phyloP scores from a whole-genome alignment of 2,329 filamentous ascomycete species.

The Trichoderma brevicompactum region DNA sequence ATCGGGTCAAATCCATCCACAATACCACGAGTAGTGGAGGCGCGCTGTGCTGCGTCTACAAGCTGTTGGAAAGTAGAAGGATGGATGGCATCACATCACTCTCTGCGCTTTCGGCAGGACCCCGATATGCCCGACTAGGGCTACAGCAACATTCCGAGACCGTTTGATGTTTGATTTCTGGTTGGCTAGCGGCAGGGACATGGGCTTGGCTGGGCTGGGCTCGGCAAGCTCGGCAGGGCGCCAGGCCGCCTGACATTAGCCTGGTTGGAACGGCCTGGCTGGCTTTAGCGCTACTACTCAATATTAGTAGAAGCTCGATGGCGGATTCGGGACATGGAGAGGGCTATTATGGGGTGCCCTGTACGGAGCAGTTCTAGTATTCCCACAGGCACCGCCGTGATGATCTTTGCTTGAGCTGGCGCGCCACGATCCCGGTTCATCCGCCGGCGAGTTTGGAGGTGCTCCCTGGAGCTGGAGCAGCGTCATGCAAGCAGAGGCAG shows the following conservation, averaged over 20 bases:
- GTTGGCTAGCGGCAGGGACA: neutral
- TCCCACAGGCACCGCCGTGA: neutral
- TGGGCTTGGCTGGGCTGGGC: constrained; percentile 10
- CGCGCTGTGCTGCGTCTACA: neutral
- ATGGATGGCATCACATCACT: neutral
- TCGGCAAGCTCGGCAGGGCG: constrained; percentile 27
- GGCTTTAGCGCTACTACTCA: constrained; percentile 2
- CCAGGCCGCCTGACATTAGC: constrained; percentile 10
- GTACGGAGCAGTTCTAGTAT: neutral
- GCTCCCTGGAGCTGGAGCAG: neutral
- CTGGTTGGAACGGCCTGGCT: neutral
- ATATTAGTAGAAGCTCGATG: constrained; percentile 1
- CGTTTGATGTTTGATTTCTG: constrained; percentile 1
- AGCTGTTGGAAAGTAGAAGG: neutral
- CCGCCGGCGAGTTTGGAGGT: neutral
- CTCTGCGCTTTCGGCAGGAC: neutral
- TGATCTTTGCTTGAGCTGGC: neutral
- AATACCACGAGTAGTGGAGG: too few relatives aligned
- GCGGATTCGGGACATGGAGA: neutral
- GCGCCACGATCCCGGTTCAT: neutral
- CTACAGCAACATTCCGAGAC: constrained; percentile 5
- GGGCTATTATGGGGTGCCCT: too few relatives aligned
- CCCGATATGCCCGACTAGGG: constrained; percentile 20
- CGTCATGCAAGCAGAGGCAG: neutral
- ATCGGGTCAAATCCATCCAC: neutral